These are phyloP conservation scores for Dioscorea zingiberensis DNA, from an alignment of 106 monocot species.

Conservation along the genomic window DNA sequence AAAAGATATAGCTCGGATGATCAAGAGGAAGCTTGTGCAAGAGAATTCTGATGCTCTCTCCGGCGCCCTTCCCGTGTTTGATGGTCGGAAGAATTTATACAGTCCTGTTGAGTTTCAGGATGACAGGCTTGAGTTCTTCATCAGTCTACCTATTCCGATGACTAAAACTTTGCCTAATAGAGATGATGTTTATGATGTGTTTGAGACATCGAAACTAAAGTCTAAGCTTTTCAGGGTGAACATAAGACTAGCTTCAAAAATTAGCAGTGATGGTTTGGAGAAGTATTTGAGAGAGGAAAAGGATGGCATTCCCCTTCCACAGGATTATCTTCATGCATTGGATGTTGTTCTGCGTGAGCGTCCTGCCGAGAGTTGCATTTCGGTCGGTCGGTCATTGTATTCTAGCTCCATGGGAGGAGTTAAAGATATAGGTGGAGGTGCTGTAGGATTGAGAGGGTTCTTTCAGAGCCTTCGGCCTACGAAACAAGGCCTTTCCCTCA, in stretches of 20 bases:
- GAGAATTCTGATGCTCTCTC: slow-evolving; percentile 55
- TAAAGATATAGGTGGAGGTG: slow-evolving; percentile 75
- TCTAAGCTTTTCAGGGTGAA: slow-evolving; percentile 70
- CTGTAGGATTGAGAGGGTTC: slow-evolving; percentile 73
- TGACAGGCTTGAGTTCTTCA: slow-evolving; percentile 59
- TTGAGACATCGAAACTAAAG: slow-evolving; percentile 14
- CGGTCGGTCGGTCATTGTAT: slow-evolving; percentile 63
- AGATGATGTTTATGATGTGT: slow-evolving; percentile 1
- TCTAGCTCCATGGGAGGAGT: slow-evolving; percentile 47
- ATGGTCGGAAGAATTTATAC: slow-evolving; percentile 75
- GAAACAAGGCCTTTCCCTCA: slow-evolving; percentile 89
- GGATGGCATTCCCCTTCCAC: slow-evolving; percentile 51
- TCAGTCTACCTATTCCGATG: slow-evolving; percentile 37
- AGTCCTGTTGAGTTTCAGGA: slow-evolving; percentile 66
- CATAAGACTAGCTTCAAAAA: slow-evolving; percentile 66
- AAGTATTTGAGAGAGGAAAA: slow-evolving; percentile 58
- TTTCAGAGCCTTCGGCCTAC: slow-evolving; percentile 94
- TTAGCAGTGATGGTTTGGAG: slow-evolving; percentile 43
- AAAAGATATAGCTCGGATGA: slow-evolving; percentile 69
- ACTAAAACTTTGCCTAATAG: slow-evolving; percentile 1
- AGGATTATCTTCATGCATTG: slow-evolving; percentile 89
- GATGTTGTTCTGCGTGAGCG: slow-evolving; percentile 81
- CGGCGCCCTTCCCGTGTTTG: slow-evolving; percentile 61
- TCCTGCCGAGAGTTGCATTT: slow-evolving; percentile 51
- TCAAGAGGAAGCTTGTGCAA: slow-evolving; percentile 72